phyloP scores from a whole-genome alignment of 2,329 filamentous ascomycete genomes.

The Xylaria sp. region DNA sequence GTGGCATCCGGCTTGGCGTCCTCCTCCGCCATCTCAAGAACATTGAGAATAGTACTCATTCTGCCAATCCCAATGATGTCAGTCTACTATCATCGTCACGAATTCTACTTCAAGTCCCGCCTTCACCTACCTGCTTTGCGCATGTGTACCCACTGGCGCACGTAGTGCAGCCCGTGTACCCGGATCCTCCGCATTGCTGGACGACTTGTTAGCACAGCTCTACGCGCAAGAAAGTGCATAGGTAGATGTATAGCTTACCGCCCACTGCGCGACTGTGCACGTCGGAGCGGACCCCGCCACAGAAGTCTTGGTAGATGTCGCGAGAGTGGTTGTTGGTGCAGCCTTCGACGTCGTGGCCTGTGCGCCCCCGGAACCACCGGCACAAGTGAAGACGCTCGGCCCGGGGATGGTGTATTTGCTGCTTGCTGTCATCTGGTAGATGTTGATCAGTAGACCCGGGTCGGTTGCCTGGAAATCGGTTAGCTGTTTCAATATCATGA shows the following conservation, averaged over 20 bases:
- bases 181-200: slow-evolving; percentile 41
- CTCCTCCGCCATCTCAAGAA: background rate
- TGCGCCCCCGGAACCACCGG: slow-evolving; percentile 23
- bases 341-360: slow-evolving; percentile 26
- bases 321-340: slow-evolving; percentile 35
- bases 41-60: slow-evolving; percentile 36
- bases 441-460: slow-evolving; percentile 54
- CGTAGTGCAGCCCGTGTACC: slow-evolving; percentile 40
- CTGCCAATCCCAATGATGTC: background rate
- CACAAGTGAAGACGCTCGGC: slow-evolving; percentile 43
- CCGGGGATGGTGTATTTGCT: slow-evolving; percentile 51
- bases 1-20: no score
- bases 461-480: slow-evolving; percentile 45
- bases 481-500: background rate
- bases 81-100: background rate
- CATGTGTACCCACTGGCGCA: slow-evolving; percentile 39
- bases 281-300: slow-evolving; percentile 30
- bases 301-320: slow-evolving; percentile 40
- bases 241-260: slow-evolving; percentile 21
- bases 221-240: background rate
- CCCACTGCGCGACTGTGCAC: slow-evolving; percentile 35
- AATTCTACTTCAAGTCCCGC: background rate
- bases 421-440: slow-evolving; percentile 51
- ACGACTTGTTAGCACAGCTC: slow-evolving; percentile 7
- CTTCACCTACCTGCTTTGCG: slow-evolving; percentile 39